Conservation (phyloP, 345 rosid species). For the Hevea brasiliensis region DNA sequence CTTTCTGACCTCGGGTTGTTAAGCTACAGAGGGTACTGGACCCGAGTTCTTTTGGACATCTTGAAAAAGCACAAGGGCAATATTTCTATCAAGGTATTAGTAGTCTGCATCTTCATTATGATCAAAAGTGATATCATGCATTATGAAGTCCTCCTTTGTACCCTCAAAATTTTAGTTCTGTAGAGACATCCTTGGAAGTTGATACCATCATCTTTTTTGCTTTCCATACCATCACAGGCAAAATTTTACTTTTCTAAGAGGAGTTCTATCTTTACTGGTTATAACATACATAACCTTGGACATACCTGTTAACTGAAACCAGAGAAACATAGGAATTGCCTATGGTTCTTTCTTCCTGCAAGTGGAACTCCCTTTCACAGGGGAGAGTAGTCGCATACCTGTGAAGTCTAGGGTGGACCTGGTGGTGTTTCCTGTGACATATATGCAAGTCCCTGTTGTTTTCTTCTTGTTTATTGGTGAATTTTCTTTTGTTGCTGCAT, state of each 20-base stretch:
- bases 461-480: neutral
- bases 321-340: neutral
- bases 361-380: neutral
- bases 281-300: neutral
- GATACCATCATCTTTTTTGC: neutral
- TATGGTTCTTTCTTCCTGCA: neutral
- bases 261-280: neutral
- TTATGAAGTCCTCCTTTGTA: conserved; percentile 11
- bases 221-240: neutral
- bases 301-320: neutral
- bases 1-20: conserved; percentile 93
- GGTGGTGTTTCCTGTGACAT: neutral
- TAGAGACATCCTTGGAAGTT: conserved; percentile 1
- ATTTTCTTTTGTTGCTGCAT: neutral
- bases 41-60: conserved; percentile 88
- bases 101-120: conserved; percentile 1
- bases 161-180: neutral
- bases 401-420: neutral
- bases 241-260: neutral
- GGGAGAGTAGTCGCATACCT: neutral
- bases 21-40: conserved; percentile 99
- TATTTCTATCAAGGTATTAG: conserved; percentile 88
- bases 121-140: neutral
- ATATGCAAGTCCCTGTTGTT: neutral
- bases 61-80: conserved; percentile 97